Percentiles rank a stretch among this genome's conserved stretches.
These are phyloP conservation scores for Wickerhamiella australiensis DNA, from an alignment of 805 yeast genomes.

Conservation along the genomic window DNA sequence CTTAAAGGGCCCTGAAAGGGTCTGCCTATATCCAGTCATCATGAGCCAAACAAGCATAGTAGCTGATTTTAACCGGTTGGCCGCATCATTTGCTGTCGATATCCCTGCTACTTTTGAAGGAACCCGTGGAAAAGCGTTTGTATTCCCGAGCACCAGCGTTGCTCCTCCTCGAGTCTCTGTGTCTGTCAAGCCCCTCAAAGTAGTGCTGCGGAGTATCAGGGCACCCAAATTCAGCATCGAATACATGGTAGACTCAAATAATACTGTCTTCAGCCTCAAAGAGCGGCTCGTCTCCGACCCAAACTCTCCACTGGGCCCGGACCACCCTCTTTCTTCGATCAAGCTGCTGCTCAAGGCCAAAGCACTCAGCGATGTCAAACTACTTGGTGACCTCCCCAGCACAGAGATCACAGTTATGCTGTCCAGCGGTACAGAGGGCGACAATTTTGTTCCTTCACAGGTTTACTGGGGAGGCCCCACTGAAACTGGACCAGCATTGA, in stretches of 20 bases:
- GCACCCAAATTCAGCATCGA: slow-evolving; percentile 51
- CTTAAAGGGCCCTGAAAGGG: no score
- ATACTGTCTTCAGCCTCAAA: slow-evolving; percentile 24
- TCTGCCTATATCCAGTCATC: neutral
- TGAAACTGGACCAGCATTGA: neutral
- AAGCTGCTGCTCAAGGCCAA: slow-evolving; percentile 19
- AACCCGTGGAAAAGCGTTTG: slow-evolving; percentile 9
- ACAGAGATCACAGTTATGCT: slow-evolving; percentile 21
- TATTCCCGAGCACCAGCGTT: slow-evolving; percentile 7
- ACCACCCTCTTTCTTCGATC: slow-evolving; percentile 13
- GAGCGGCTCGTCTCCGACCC: slow-evolving; percentile 26
- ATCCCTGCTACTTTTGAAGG: slow-evolving; percentile 12
- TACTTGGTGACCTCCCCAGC: slow-evolving; percentile 17
- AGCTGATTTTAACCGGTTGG: slow-evolving; percentile 4
- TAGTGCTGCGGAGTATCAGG: slow-evolving; percentile 52
- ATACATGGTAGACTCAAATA: slow-evolving; percentile 18
- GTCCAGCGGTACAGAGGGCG: slow-evolving; percentile 6
- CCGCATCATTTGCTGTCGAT: slow-evolving; percentile 1
- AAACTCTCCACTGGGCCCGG: slow-evolving; percentile 18
- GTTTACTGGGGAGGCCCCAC: slow-evolving; percentile 16
- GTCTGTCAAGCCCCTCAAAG: slow-evolving; percentile 13
- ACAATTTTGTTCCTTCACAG: slow-evolving; percentile 17
- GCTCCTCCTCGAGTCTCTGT: slow-evolving; percentile 1
- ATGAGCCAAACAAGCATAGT: slow-evolving; percentile 10
- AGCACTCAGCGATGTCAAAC: slow-evolving; percentile 20